Evolutionary conservation across 768 basidiomycete genomes (phyloP), one percentile per base, ranked within the genome.

Genomic region (Boletus speciosus): DNA sequence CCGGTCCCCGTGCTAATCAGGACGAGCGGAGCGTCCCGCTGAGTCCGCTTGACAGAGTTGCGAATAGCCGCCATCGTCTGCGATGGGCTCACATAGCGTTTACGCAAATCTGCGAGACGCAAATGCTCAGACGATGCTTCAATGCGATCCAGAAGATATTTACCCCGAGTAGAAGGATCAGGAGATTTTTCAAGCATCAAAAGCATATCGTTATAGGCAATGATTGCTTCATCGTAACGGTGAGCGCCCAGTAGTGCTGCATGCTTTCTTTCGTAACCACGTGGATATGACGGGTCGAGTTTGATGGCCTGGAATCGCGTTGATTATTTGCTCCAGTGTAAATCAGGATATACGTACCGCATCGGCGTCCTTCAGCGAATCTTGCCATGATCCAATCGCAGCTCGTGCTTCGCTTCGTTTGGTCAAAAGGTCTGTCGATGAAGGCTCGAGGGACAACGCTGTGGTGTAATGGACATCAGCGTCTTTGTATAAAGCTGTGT

Each of bases 241-340:
- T 9, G 21, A 19, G 41, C 35, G 0, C 56, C 46, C 11, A 35
- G 54, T 5, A 49, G 41, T 29, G 56, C 54, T 15, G 40, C 29
- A 25, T 55, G 46, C 34, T 14, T 56, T 40, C 43, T 32, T 35
- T 55, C 37, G 25, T 57, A 37, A 6, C 56, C 54, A 19, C 11
- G 14, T 21, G 31, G 54, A 42, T 39, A 55, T 16, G 39, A 48
- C 12, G 54, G 39, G 19, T 55, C 23, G 11, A 57, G 56, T 41
- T 21, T 6, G 9, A 57, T 43, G 1, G n/a, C 45, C 56, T 57
- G 6, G 29, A 2, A 6, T 23, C 8, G 2, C 8, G 6, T 34
- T 46, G 12, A 46, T 7, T 9, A 15, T 9, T 34, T 23, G 14
- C 8, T 23, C 32, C 4, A 2, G 32, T 9, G 11, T 34, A 34